Conservation (phyloP, 208 protist species). For the Angomonas desouzai region DNA sequence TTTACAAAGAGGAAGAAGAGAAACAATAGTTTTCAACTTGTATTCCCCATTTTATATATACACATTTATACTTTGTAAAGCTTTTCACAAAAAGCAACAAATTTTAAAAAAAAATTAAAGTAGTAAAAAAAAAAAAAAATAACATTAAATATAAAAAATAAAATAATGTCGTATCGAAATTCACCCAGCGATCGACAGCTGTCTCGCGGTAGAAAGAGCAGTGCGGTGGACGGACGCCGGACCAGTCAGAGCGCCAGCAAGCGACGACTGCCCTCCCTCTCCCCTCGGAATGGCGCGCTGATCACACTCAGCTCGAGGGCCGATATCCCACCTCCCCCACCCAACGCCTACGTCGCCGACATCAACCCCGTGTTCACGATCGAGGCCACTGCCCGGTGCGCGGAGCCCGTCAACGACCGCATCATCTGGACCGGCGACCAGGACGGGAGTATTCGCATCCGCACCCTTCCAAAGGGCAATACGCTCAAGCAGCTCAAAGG, state of each 20-base stretch:
- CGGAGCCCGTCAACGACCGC: constrained; percentile 58
- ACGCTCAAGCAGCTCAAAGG: constrained; percentile 40
- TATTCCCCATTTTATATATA: too few species aligned
- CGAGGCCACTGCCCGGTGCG: constrained; percentile 37
- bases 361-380: constrained; percentile 58
- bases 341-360: constrained; percentile 42
- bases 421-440: constrained; percentile 70
- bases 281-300: constrained; percentile 4
- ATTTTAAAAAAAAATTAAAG: background rate
- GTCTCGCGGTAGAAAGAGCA: background rate
- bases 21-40: too few species aligned
- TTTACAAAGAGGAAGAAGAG: too few species aligned
- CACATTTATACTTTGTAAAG: constrained; percentile 5
- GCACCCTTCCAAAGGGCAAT: constrained; percentile 59
- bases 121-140: constrained; percentile 5
- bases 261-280: background rate
- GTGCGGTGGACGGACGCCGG: background rate
- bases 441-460: constrained; percentile 63
- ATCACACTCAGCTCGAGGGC: background rate
- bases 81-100: background rate
- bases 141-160: background rate
- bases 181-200: background rate
- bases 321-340: constrained; percentile 2
- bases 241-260: background rate
- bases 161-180: constrained; percentile 1